phyloP scores from a whole-genome alignment of 129 eudicot species.

The Escallonia rubra region DNA sequence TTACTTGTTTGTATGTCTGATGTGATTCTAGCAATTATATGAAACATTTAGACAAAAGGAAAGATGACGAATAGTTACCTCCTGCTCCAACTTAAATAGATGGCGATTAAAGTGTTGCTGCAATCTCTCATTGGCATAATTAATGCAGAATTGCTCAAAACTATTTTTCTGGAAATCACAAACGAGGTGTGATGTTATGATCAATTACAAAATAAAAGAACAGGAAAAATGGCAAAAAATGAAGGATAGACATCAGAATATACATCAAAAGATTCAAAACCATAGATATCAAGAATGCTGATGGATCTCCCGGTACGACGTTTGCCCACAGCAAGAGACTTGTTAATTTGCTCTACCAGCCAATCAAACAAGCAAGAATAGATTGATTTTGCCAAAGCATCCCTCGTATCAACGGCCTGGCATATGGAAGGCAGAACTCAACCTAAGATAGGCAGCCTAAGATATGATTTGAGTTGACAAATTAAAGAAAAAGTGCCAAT shows the following conservation, averaged over 20 bases:
- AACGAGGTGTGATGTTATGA: too few relatives aligned
- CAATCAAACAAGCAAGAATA: slow-evolving; percentile 98
- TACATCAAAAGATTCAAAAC: slow-evolving; percentile 96
- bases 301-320: slow-evolving; percentile 97
- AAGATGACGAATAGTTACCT: slow-evolving; percentile 37
- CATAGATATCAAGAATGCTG: slow-evolving; percentile 96
- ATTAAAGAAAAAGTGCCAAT: not conserved
- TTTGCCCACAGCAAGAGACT: slow-evolving; percentile 94
- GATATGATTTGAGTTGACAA: not conserved
- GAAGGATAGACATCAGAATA: not conserved
- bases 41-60: not conserved
- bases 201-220: too few relatives aligned
- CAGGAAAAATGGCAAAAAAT: too few relatives aligned
- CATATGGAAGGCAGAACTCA: slow-evolving; percentile 9
- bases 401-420: slow-evolving; percentile 87
- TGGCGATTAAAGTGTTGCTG: slow-evolving; percentile 97
- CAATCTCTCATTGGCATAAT: slow-evolving; percentile 92
- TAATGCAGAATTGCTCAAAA: slow-evolving; percentile 97
- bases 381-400: slow-evolving; percentile 97
- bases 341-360: slow-evolving; percentile 97
- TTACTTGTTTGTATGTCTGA: too few relatives aligned
- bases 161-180: slow-evolving; percentile 53
- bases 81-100: slow-evolving; percentile 91
- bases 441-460: not conserved
- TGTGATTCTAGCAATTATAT: too few relatives aligned